Percentiles rank a stretch among this genome's conserved stretches.
Evolutionary conservation across 2,329 filamentous ascomycete species (phyloP).

Genomic region (Davidsoniella australis): DNA sequence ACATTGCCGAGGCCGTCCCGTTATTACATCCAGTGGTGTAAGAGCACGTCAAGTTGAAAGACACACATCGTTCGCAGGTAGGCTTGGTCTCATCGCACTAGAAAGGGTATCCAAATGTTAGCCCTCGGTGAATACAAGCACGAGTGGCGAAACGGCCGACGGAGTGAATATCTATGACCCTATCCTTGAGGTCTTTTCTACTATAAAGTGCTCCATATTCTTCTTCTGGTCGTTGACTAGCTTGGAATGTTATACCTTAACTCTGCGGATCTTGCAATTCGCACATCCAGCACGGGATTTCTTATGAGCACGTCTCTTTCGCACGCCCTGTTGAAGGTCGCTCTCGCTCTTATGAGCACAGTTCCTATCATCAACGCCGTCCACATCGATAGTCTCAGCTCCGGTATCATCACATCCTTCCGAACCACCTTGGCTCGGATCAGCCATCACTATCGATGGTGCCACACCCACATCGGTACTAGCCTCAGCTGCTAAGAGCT

Average conservation of each 20-base stretch:
- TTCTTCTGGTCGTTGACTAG: not conserved
- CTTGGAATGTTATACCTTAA: constrained; percentile 26
- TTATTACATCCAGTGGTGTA: constrained; percentile 21
- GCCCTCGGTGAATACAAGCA: not conserved
- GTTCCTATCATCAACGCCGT: no score
- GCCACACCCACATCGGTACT: not conserved
- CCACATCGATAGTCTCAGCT: no score
- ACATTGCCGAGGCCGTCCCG: constrained; percentile 13
- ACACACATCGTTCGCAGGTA: constrained; percentile 28
- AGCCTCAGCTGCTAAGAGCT: not conserved
- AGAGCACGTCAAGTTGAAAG: constrained; percentile 30
- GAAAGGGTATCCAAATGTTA: constrained; percentile 12
- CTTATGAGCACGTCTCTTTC: constrained; percentile 25
- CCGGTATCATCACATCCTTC: no score
- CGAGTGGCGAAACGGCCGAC: no score
- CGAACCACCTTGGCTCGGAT: no score
- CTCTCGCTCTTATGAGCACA: no score
- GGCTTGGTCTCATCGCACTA: constrained; percentile 38
- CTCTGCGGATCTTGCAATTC: constrained; percentile 37
- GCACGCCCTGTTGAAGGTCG: constrained; percentile 1
- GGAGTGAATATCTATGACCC: no score
- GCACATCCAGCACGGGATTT: constrained; percentile 37
- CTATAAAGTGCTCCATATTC: not conserved
- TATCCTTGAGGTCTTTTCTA: not conserved
- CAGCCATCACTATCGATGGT: not conserved